Conservation (phyloP, 345 rosid species). For the Aquilaria yunnanensis region DNA sequence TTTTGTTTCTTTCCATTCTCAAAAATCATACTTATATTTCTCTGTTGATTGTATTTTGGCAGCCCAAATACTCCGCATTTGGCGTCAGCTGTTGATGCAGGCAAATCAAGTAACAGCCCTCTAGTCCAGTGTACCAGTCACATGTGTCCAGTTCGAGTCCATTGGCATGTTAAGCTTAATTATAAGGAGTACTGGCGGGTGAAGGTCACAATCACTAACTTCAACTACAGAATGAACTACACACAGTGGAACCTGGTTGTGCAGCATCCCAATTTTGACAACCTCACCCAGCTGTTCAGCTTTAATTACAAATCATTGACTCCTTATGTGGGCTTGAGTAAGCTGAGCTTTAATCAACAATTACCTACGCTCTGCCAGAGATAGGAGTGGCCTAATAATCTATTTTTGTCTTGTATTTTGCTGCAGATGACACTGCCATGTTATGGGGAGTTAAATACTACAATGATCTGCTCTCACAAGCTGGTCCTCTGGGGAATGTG, state of each 20-base stretch:
- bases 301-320: constrained; percentile 64
- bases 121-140: constrained; percentile 73
- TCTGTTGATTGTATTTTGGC: constrained; percentile 17
- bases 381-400: neutral
- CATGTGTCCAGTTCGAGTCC: constrained; percentile 80
- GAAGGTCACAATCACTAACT: constrained; percentile 82
- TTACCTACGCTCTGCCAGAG: neutral
- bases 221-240: constrained; percentile 73
- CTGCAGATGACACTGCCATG: constrained; percentile 88
- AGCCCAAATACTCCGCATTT: constrained; percentile 55
- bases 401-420: neutral
- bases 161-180: constrained; percentile 92
- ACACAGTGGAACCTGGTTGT: constrained; percentile 81
- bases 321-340: constrained; percentile 79
- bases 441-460: constrained; percentile 82
- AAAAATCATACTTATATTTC: neutral
- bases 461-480: constrained; percentile 78
- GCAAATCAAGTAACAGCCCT: constrained; percentile 35
- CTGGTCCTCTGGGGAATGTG: constrained; percentile 77
- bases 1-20: neutral
- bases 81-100: constrained; percentile 59
- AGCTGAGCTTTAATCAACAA: constrained; percentile 14
- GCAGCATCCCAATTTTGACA: constrained; percentile 86
- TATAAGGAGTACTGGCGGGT: constrained; percentile 92
- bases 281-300: constrained; percentile 69